Evolutionary conservation across 345 rosid genomes (phyloP), one percentile per base, ranked within the genome.

Genomic region (Citrus australasica): DNA sequence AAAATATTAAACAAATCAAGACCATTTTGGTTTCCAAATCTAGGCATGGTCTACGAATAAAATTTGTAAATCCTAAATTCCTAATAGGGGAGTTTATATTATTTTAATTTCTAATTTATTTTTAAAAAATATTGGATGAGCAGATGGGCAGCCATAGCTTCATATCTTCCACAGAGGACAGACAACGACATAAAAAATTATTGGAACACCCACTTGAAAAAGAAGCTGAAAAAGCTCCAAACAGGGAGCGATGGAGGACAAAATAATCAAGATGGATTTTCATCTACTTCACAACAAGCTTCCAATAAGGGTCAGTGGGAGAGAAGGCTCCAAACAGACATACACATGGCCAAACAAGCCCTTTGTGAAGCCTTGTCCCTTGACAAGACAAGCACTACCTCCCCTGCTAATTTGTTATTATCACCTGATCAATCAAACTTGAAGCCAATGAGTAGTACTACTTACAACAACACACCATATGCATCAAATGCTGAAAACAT

Each of bases 141-240:
- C 84, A 95, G 99, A 86, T 95, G 99, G 99, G 99, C 99, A 63
- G 98, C 99, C 60, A 96, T 96, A 83, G 99, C 99, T 56, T 94
- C 99, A 5, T 94, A 96, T 68, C 97, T 96, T 84, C 97, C 99
- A 32, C 96, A 95, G 78, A 90, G 98, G 78, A 95, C 99, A 38
- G 99, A 95, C 68, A 95, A 95, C 55, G 99, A 95, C 78, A 91
- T 96, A 73, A 94, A 96, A 78, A 94, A 96, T 77, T 94, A 88
- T 48, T 96, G 99, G 98, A 93, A 95, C 85, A 93, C 97, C 72
- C 95, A 93, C 76, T 75, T 95, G 75, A 95, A 91, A 83, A 93
- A 88, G 89, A 95, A 95, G 87, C 92, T 92, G 25, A 79, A 78
- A 79, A 92, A 85, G 85, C 78, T 86, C 19, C 92, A 90, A 83